Base-by-base conservation (phyloP, 345 rosid species). In the Salix exigua region DNA sequence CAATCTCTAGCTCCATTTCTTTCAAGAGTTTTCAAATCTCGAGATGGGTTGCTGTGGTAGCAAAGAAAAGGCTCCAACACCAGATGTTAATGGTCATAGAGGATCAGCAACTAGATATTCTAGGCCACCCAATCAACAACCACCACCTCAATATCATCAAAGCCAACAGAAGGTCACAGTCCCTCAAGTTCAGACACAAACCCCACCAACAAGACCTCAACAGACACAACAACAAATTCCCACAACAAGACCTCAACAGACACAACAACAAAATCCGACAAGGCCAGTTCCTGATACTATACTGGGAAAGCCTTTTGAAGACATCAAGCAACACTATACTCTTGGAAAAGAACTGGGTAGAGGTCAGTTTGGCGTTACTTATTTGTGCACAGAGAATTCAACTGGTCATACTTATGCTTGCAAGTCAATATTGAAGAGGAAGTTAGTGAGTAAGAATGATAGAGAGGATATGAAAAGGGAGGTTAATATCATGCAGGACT, bases 331-430 rank as follows among this genome's bases (percentile, higher is more conserved):
- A 58, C 76, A 66, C 78, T 93, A 88, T 66, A 83, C 83, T 2
- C 78, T 93, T 0, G 91, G 97, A 4, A 88, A 85, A 31, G 95
- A 91, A 82, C 71, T 93, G 76, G 98, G 98, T 67, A 88, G 97
- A 71, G 98, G 98, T 72, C 97, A 90, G 28, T 91, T 90, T 75
- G 97, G 98, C 48, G 87, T 91, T 37, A 91, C 95, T 8, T 93
- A 91, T 73, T 51, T 86, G 17, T 93, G 97, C 81, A 84, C 86
- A 9, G 97, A 93, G 90, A 90, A 83, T 16, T 86, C 98, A 26
- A 87, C 90, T n/a, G 91, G 92, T 58, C 81, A 85, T 23, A 66
- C 33, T 14, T 90, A 88, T 71, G 98, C 98, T 67, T 93, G 97
- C 85, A 93, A 91, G 76, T 91, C 98, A 18, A 89, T 91, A 55